Conservation (phyloP, 805 yeast genomes). For the Schwanniomyces yamadae region DNA sequence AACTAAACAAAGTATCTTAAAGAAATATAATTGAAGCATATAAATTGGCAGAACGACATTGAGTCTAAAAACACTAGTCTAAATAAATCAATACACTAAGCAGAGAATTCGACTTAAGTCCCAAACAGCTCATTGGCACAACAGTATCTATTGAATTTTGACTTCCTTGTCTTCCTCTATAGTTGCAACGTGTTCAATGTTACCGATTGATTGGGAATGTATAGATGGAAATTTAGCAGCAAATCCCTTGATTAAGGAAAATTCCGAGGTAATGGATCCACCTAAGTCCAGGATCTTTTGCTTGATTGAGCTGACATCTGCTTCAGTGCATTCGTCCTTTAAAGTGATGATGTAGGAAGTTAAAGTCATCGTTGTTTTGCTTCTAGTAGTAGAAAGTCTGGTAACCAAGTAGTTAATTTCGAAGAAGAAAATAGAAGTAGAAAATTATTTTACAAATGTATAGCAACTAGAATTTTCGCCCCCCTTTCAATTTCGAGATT, state of each 20-base stretch:
- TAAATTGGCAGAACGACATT: no score
- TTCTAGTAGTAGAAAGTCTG: slow-evolving; percentile 2
- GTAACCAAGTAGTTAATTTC: background rate
- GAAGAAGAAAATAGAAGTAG: background rate
- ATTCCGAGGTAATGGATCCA: slow-evolving; percentile 62
- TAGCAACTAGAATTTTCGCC: slow-evolving; percentile 1
- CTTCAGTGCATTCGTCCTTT: slow-evolving; percentile 43
- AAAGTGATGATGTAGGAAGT: slow-evolving; percentile 45
- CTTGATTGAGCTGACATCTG: slow-evolving; percentile 44
- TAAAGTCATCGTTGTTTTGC: slow-evolving; percentile 18
- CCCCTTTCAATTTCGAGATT: no score
- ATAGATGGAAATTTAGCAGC: slow-evolving; percentile 56
- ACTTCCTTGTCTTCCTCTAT: slow-evolving; percentile 73
- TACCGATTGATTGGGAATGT: slow-evolving; percentile 47
- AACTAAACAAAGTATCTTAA: no score
- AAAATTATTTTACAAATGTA: background rate
- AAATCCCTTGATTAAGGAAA: slow-evolving; percentile 65
- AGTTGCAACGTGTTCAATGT: slow-evolving; percentile 51
- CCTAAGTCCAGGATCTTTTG: slow-evolving; percentile 50
- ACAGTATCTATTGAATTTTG: slow-evolving; percentile 36
- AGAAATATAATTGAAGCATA: no score
- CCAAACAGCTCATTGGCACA: no score
- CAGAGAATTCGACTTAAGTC: no score
- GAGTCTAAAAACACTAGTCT: no score
- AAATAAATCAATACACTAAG: no score